Evolutionary conservation across 306 rosid genomes (phyloP), one percentile per base, ranked within the genome.

Genomic region (Carpinus fangiana): DNA sequence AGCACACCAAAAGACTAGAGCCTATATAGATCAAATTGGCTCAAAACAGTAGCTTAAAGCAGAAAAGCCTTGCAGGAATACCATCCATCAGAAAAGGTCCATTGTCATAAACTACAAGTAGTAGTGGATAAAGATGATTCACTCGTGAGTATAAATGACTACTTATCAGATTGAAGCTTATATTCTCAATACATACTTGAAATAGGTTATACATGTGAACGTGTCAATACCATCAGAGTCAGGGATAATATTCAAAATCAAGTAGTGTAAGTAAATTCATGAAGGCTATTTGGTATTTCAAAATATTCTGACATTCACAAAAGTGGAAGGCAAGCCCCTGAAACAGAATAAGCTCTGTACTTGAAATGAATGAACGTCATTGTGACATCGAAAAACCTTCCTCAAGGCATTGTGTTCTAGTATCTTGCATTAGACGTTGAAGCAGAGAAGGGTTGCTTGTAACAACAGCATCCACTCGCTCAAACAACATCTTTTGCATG

Each of bases 391-490:
- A 82, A 78, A 85, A 92, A 68, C 96, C 98, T 34, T 88, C 94
- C 84, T 90, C 96, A 10, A 94, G 89, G 84, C 98, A 94, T 72
- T 80, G 84, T 47, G 83, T 87, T 83, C 87, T 84, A 72, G 76
- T 80, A 82, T 94, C 94, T 78, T 89, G 92, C 90, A 94, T 92
- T 81, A 85, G 67, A 74, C 85, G 82, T 80, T 92, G 93, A 77
- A 94, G 93, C 45, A 77, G 82, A 70, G 86, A 78, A 18, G 98
- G 98, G 80, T 90, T 67, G 90, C 97, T 82, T n/a, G 98, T 89
- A 70, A 94, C 90, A 79, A 94, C 75, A 31, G 87, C 98, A 82
- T 94, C 97, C 53, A 92, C 96, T 41, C 72, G 87, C 84, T 92
- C 97, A 56, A 48, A 77, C 82, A 94, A 72, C 91, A 94, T 66